Base-by-base conservation (phyloP, 2,329 filamentous ascomycete genomes). In the Fusarium anguioides region DNA sequence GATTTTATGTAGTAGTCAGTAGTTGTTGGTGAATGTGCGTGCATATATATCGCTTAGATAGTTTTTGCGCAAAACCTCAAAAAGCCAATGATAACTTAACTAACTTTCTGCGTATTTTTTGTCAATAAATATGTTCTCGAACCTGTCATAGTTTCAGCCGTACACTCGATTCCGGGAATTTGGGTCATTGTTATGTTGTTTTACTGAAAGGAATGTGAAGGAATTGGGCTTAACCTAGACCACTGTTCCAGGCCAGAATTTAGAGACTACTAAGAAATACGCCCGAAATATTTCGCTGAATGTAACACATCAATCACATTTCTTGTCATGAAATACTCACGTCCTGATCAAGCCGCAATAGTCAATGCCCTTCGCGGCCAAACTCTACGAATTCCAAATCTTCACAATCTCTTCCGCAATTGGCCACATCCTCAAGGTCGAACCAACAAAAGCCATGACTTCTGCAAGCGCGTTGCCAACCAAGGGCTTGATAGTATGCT, bases 401-500 rank as follows among this genome's bases (percentile, higher is more conserved):
- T 77, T 44, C 58, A 47, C 5, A 27, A 36, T 26, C 49, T 75
- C 29, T 72, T 78, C 52, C 49, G 48, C 14, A 29, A 52, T 11
- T 78, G 76, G 75, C 70, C 73, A 1, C n/a, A 57, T 5, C 21
- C 51, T 12, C 27, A 41, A 21, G 53, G 64, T 3, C 51, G 48
- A n/a, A 33, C 63, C 27, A 75, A 77, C 46, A 27, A 29, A 18
- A 62, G 72, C 46, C 68, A 75, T 58, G 53, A 50, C 4, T 48
- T 59, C 9, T 41, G 75, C 21, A 51, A 60, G 8, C 41, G 60
- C n/a, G 24, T 72, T 17, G 68, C 75, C 5, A 63, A 70, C 40
- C 51, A 48, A 35, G 51, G 63, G 49, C 53, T 75, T 23, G 66
- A 66, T 71, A 62, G 77, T 33, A 69, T 82, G 47, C 79, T 78